Base-by-base conservation (phyloP, 2,329 filamentous ascomycete species). In the Lasiodiplodia sp. region DNA sequence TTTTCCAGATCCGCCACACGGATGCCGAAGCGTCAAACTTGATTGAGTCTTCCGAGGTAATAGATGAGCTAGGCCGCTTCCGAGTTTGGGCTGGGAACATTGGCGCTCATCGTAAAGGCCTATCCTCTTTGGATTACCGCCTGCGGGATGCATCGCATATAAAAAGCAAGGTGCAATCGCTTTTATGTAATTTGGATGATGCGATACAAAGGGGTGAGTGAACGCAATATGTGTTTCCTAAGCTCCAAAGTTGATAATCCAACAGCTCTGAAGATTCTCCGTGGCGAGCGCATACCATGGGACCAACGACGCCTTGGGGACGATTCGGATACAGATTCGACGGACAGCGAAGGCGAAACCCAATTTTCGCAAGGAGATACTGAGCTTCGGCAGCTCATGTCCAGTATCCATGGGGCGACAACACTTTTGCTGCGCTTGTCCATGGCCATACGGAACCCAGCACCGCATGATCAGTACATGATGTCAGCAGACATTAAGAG, bases 31-130 rank as follows among this genome's bases (percentile, higher is more conserved):
- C 31, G 55, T 16, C 16, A 38, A 34, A 34, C 14, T 70, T 74
- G 44, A 58, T 75, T 2, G 55, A 60, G 10, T 23, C 68, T 44
- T 58, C 69, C 11, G 37, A 44, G 21, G 63, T 73, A 25, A 51
- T 72, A 23, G 74, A 79, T 57, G 75, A 75, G 51, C 70, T 75
- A 11, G 76, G 74, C 6, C 72, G 76, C 18, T 77, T 78, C 68
- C 75, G 74, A 34, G 67, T 78, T 1, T 80, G 78, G 78, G 73
- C 74, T 16, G 75, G 76, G 10, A 79, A 79, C 67, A 73, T 77
- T 40, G 76, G 77, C 10, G 78, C 78, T 21, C 77, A 80, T 67
- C 71, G 73, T 12, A 72, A 68, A 68, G 77, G 78, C 10, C 69
- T 71, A 52, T 69, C 75, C 34, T 79, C 77, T 0, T 70, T 80